These are phyloP conservation scores for Plasmodium coatneyi DNA, from an alignment of 169 alveolate genomes.

Conservation along the genomic window DNA sequence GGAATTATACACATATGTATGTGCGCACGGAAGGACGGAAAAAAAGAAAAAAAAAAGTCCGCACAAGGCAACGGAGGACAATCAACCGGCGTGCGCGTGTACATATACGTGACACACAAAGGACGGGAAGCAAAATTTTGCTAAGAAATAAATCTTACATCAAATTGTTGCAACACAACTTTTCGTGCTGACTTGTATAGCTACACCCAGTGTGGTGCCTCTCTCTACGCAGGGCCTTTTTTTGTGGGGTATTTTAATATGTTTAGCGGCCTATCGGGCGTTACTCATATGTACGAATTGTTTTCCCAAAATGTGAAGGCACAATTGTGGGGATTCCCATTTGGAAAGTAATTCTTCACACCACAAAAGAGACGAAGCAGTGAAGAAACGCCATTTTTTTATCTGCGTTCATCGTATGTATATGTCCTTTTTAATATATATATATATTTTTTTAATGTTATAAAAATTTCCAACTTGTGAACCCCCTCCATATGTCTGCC, in stretches of 20 bases:
- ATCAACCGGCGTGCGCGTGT: not conserved
- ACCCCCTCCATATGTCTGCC: not conserved
- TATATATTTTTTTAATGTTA: not conserved
- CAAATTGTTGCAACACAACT: not conserved
- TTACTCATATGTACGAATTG: not conserved
- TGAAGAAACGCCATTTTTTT: not conserved
- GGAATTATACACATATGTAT: not conserved
- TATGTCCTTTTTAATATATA: not conserved
- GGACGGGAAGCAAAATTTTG: not conserved
- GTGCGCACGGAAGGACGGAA: not conserved
- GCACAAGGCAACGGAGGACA: not conserved
- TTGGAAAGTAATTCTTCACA: not conserved
- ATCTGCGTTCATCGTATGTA: not conserved
- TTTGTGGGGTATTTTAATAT: not conserved
- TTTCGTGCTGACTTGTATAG: not conserved
- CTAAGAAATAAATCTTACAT: not conserved
- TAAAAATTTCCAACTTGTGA: not conserved
- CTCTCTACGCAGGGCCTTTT: not conserved
- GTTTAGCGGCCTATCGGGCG: not conserved
- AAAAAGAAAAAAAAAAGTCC: not conserved
- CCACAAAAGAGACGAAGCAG: not conserved
- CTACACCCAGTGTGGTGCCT: not conserved
- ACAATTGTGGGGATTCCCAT: not conserved
- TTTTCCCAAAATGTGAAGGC: not conserved
- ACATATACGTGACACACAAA: not conserved